These are phyloP conservation scores for Anthostomella pinea DNA, from an alignment of 2,329 filamentous ascomycete species.

Conservation along the genomic window DNA sequence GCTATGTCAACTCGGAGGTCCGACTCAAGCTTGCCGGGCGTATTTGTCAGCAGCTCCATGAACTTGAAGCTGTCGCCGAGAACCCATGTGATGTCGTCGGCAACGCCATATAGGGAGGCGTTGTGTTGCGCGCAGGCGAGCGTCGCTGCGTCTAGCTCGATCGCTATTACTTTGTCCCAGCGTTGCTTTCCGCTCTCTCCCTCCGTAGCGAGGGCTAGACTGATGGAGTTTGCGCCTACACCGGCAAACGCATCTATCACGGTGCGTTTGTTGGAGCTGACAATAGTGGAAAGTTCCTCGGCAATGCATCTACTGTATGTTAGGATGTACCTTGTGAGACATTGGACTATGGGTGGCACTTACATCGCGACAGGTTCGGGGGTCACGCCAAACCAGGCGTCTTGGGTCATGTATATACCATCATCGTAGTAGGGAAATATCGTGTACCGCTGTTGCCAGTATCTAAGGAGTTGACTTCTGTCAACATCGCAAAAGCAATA, in stretches of 20 bases:
- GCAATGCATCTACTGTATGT: slow-evolving; percentile 64
- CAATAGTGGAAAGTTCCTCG: slow-evolving; percentile 59
- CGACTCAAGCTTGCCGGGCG: slow-evolving; percentile 27
- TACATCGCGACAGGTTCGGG: slow-evolving; percentile 87
- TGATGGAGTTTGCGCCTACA: slow-evolving; percentile 89
- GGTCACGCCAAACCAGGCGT: slow-evolving; percentile 96
- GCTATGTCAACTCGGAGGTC: slow-evolving; percentile 40
- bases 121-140: slow-evolving; percentile 92
- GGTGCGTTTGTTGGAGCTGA: slow-evolving; percentile 42
- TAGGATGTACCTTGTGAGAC: slow-evolving; percentile 10
- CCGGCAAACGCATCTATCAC: slow-evolving; percentile 90
- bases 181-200: slow-evolving; percentile 50
- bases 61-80: slow-evolving; percentile 82
- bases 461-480: slow-evolving; percentile 52
- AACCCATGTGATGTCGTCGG: slow-evolving; percentile 76
- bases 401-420: slow-evolving; percentile 85
- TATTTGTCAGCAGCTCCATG: slow-evolving; percentile 46
- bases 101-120: slow-evolving; percentile 78
- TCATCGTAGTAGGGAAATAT: slow-evolving; percentile 87
- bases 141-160: slow-evolving; percentile 78
- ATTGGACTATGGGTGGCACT: slow-evolving; percentile 19
- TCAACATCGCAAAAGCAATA: neutral
- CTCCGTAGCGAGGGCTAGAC: slow-evolving; percentile 65
- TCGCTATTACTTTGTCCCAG: slow-evolving; percentile 82
- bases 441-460: slow-evolving; percentile 84